phyloP scores from a whole-genome alignment of 192 early-diverging fungal species.

The Coemansia sp. region DNA sequence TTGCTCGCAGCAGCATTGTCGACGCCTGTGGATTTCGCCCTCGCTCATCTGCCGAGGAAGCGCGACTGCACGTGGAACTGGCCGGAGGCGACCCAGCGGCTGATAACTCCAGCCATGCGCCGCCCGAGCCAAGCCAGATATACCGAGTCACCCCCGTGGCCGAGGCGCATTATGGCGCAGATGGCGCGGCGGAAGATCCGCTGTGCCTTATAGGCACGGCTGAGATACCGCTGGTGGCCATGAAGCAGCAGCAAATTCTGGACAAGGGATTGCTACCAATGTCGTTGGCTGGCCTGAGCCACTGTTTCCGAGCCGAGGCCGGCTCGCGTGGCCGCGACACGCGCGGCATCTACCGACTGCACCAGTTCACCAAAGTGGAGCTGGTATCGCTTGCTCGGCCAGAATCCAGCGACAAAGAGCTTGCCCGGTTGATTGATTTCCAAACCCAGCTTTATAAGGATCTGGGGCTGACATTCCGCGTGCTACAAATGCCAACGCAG shows the following conservation, averaged over 20 bases:
- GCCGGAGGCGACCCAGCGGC: not conserved
- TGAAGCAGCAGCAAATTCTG: conserved; percentile 68
- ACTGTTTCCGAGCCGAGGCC: conserved; percentile 89
- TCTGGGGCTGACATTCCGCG: conserved; percentile 70
- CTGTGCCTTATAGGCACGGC: conserved; percentile 82
- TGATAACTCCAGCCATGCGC: not conserved
- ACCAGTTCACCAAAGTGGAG: conserved; percentile 94
- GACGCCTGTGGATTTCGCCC: conserved; percentile 90
- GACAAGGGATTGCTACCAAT: conserved; percentile 59
- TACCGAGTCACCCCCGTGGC: conserved; percentile 62
- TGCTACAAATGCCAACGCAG: conserved; percentile 87
- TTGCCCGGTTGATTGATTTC: conserved; percentile 67
- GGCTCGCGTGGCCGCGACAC: conserved; percentile 78
- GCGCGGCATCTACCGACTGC: conserved; percentile 85
- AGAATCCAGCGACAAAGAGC: conserved; percentile 60
- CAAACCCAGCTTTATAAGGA: conserved; percentile 72
- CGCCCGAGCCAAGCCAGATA: conserved; percentile 75
- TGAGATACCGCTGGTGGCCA: conserved; percentile 86
- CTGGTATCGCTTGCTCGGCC: conserved; percentile 71
- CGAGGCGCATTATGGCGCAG: conserved; percentile 9
- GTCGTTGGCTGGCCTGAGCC: conserved; percentile 73
- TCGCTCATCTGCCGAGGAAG: conserved; percentile 34
- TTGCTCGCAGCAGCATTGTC: conserved; percentile 71
- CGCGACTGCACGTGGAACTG: not conserved
- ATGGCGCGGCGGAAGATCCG: conserved; percentile 36